Base-by-base conservation (phyloP, 2,329 filamentous ascomycete species). In the Scedosporium apiospermum region DNA sequence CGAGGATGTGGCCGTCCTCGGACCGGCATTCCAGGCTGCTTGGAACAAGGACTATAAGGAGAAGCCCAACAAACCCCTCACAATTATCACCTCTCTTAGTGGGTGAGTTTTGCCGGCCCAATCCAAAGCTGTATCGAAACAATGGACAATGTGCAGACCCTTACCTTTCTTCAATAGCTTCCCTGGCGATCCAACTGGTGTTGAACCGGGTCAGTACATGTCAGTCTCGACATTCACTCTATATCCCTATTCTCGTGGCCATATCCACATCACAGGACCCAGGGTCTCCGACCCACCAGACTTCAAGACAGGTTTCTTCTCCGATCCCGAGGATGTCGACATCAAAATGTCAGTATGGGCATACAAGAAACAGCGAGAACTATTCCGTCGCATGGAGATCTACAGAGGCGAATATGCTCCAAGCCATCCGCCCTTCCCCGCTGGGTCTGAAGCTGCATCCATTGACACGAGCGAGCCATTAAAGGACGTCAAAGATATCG, bases 341-440 rank as follows among this genome's bases (percentile, higher is more conserved):
- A 38, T 87, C 30, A 81, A 81, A 69, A 83, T 79, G 67, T 79
- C 83, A 12, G 66, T 85, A 10, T 88, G 85, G 84, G 79, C 75
- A 0, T 88, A 88, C 75, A 88, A 88, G 72, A 82, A 81, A 66
- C 77, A 79, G 46, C 82, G 86, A 2, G 85, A 87, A 70, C 79
- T 88, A 61, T 74, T 78, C 23, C 80, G 85, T 2, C 80, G 84
- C 14, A 81, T 83, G 68, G 71, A 77, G 2, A 75, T 78, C 63
- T 86, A 80, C 71, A 67, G 76, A 63, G 75, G 82, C 68, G 76
- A 82, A 69, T 51, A 76, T 2, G 68, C 72, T 3, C 61, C 68
- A 3, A 67, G 72, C 1, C 78, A 80, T 62, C 80, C 80, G 0
- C 70, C 70, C 12, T 82, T 82, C 67, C 68, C 73, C 1, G 64